Percentiles rank a stretch among this genome's conserved stretches.
These are phyloP conservation scores for Phlebiopsis gigantea DNA, from an alignment of 768 basidiomycete genomes.

Conservation along the genomic window DNA sequence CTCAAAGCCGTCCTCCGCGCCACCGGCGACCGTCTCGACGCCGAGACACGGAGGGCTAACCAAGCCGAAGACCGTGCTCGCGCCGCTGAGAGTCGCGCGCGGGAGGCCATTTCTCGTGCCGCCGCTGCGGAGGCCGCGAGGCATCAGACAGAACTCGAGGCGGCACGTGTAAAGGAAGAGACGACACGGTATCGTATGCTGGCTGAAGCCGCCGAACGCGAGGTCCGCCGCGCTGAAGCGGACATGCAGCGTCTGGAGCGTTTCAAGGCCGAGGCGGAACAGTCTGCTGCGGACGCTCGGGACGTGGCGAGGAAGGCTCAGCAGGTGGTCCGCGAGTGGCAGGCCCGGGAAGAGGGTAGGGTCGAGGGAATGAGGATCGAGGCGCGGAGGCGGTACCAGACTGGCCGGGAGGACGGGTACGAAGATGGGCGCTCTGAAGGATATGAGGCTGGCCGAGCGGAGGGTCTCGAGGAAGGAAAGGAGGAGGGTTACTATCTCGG, in stretches of 20 bases:
- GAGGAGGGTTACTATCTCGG: conserved; percentile 32
- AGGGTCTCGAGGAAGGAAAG: conserved; percentile 37
- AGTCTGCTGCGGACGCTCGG: conserved; percentile 36
- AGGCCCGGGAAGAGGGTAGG: conserved; percentile 37
- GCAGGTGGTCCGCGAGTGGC: conserved; percentile 37
- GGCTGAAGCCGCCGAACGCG: conserved; percentile 40
- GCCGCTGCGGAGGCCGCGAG: conserved; percentile 37
- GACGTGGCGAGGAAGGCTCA: conserved; percentile 40
- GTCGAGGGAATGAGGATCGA: conserved; percentile 38
- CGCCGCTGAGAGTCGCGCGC: conserved; percentile 43
- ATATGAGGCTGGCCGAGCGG: conserved; percentile 39
- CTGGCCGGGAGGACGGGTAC: conserved; percentile 29
- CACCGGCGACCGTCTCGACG: conserved; percentile 50
- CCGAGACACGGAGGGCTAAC: conserved; percentile 51
- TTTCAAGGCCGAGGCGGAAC: conserved; percentile 37
- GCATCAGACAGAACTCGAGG: conserved; percentile 34
- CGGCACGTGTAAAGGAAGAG: conserved; percentile 38
- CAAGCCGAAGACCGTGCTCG: conserved; percentile 46
- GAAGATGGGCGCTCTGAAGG: conserved; percentile 39
- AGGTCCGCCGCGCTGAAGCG: conserved; percentile 32
- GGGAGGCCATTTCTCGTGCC: conserved; percentile 34
- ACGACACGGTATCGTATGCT: conserved; percentile 41
- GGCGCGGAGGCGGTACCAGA: conserved; percentile 39
- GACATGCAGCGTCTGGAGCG: conserved; percentile 34
- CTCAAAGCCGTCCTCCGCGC: conserved; percentile 48